Evolutionary conservation across 345 rosid species (phyloP).

Genomic region (Angophora floribunda): DNA sequence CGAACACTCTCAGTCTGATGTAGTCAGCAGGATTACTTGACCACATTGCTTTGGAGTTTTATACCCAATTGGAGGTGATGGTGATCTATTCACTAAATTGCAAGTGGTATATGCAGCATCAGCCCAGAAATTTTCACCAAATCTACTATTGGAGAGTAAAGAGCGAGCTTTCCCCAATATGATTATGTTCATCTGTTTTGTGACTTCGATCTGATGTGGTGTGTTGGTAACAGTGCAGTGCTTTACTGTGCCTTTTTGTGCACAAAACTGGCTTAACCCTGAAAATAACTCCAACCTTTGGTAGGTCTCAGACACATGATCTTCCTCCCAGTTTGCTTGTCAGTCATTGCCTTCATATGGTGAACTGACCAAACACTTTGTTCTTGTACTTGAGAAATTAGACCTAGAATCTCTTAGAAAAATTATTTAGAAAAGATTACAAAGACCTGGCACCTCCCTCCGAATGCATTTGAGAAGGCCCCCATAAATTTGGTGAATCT

Average conservation of each 20-base stretch:
- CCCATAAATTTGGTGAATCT: neutral
- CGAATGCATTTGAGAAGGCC: neutral
- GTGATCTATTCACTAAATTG: neutral
- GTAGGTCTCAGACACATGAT: neutral
- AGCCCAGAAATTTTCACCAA: neutral
- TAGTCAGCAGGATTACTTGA: neutral
- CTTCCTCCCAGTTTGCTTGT: neutral
- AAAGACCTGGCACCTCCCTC: neutral
- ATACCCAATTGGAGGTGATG: neutral
- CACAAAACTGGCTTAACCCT: neutral
- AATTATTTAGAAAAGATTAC: neutral
- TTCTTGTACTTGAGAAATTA: neutral
- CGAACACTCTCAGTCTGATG: neutral
- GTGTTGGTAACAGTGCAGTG: neutral
- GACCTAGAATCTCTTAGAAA: neutral
- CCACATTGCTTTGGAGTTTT: neutral
- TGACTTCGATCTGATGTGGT: neutral
- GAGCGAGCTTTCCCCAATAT: neutral
- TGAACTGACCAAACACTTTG: neutral
- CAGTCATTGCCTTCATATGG: neutral
- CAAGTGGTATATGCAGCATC: neutral
- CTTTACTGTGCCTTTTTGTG: neutral
- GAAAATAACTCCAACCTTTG: neutral
- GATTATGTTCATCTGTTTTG: neutral
- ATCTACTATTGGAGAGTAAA: neutral